phyloP scores from a whole-genome alignment of 129 eudicot species.

The Kitagawia praeruptora region DNA sequence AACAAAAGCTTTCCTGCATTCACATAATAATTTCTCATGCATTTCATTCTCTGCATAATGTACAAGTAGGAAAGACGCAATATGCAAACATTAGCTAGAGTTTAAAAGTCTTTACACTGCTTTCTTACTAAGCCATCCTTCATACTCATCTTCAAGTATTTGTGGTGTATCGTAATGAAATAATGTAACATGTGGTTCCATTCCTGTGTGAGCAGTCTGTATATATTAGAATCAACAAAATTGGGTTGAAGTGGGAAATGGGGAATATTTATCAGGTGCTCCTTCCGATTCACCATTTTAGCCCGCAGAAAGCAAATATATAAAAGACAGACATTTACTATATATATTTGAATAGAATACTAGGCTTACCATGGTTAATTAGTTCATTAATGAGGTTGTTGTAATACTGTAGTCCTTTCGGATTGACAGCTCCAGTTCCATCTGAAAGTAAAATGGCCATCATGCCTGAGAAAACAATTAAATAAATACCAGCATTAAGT shows the following conservation, averaged over 20 bases:
- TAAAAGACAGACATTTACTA: neutral
- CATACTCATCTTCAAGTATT: slow-evolving; percentile 44
- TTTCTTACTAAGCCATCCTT: slow-evolving; percentile 34
- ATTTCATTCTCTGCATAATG: neutral
- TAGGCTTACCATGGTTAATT: slow-evolving; percentile 22
- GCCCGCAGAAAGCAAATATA: neutral
- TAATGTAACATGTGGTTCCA: slow-evolving; percentile 41
- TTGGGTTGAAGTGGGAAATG: neutral
- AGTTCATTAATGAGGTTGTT: slow-evolving; percentile 43
- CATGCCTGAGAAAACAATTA: neutral
- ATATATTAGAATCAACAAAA: neutral
- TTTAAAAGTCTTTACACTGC: slow-evolving; percentile 19
- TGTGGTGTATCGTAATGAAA: slow-evolving; percentile 36
- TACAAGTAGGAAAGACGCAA: slow-evolving; percentile 14
- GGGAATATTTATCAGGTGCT: neutral
- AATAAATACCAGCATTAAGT: neutral
- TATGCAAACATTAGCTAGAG: neutral
- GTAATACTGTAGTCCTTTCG: slow-evolving; percentile 34
- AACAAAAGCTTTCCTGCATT: slow-evolving; percentile 38
- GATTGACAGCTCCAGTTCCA: slow-evolving; percentile 49
- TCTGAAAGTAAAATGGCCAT: slow-evolving; percentile 18
- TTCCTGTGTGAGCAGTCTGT: slow-evolving; percentile 21
- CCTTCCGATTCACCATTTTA: neutral
- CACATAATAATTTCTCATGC: neutral
- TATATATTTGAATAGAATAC: neutral